Base-by-base conservation (phyloP, 2,329 filamentous ascomycete species). In the Aureobasidium pullulans region DNA sequence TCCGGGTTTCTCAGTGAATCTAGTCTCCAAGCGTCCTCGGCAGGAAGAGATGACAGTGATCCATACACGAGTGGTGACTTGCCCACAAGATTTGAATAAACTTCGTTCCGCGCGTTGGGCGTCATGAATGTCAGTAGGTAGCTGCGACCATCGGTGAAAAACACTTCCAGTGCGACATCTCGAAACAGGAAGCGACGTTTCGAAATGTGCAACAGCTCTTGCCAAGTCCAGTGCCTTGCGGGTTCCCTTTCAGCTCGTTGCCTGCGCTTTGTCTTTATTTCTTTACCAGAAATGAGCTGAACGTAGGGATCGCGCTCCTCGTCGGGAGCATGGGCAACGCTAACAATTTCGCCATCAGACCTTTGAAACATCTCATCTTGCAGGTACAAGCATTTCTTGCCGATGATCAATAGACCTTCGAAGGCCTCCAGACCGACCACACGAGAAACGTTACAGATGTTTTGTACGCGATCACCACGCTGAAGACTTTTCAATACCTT, bases 321-420 rank as follows among this genome's bases (percentile, higher is more conserved):
- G 1, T 83, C 78, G 0, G 93, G 91, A 2, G 94, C 95, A 73
- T 97, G 91, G 84, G 89, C 93, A 8, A 96, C 92, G 67, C 96
- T 93, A 61, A 99, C 90, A 68, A 99, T 96, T 71, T 99, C 95
- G 11, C 93, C 93, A 68, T 96, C 94, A 2, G 89, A 86, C 63
- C 93, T 85, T 69, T 97, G 93, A 71, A 99, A 97, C 68, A 96
- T 93, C 66, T 94, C 93, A 73, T 99, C 94, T 73, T 97, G 88
- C 65, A 99, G 87, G 70, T 99, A 99, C 15, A 99, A 81, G 49
- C 86, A 88, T 66, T 93, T 88, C 72, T 96, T 96, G 16, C 94
- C 94, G 42, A 97, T 81, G 58, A 99, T 95, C 36, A 99, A 78
- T 43, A 99, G 85, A 7, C 94, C 94, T 71, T 99, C 95, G 62